Conservation (phyloP, 257 asterid species). For the Rauvolfia tetraphylla region DNA sequence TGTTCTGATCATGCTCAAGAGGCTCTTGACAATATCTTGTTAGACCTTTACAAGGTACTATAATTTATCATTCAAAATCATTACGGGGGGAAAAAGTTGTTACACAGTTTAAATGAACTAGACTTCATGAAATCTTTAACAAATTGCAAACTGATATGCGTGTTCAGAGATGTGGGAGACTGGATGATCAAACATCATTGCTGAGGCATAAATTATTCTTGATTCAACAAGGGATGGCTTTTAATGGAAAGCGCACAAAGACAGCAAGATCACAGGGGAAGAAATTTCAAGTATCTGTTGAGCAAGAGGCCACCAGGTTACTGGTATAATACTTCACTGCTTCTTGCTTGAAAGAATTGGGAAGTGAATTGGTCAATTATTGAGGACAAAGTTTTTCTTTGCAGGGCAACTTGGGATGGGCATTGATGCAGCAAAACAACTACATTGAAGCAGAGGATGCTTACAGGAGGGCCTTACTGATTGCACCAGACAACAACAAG, state of each 20-base stretch:
- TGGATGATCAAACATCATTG: constrained; percentile 75
- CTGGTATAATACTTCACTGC: constrained; percentile 42
- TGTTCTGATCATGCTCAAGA: constrained; percentile 98
- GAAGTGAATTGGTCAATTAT: not conserved
- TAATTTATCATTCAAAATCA: not conserved
- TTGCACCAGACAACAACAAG: constrained; percentile 91
- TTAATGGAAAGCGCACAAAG: constrained; percentile 89
- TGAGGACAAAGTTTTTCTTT: not conserved
- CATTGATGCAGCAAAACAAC: constrained; percentile 91
- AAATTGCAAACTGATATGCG: not conserved
- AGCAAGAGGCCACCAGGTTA: constrained; percentile 90
- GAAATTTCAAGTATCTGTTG: constrained; percentile 96
- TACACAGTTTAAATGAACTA: not conserved
- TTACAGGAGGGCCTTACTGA: constrained; percentile 65
- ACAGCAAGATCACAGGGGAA: constrained; percentile 97
- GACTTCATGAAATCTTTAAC: not conserved
- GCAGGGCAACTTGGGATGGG: constrained; percentile 99
- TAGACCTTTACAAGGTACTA: constrained; percentile 84
- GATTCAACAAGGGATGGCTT: constrained; percentile 94
- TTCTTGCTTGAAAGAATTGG: not conserved
- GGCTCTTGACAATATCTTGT: constrained; percentile 82
- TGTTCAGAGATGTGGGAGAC: constrained; percentile 89
- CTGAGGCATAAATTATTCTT: constrained; percentile 65
- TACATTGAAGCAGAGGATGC: constrained; percentile 90
- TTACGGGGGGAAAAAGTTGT: not conserved